phyloP scores from a whole-genome alignment of 2,329 filamentous ascomycete species.

The Exserohilum rostratum region DNA sequence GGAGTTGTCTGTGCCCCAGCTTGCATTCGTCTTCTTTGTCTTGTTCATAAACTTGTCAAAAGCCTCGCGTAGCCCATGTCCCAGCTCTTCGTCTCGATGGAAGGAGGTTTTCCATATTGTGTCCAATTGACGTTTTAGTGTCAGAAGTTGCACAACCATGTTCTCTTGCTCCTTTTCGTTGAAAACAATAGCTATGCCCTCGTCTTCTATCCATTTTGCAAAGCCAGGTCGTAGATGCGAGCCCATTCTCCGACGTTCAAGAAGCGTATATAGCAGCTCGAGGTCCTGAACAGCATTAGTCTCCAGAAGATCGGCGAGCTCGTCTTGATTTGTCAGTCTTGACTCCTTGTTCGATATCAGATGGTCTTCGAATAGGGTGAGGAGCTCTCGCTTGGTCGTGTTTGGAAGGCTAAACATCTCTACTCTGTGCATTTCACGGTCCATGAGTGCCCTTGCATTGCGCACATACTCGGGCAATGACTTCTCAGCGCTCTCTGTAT shows the following conservation, averaged over 20 bases:
- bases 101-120: constrained; percentile 79
- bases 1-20: constrained; percentile 81
- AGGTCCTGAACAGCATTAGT: constrained; percentile 72
- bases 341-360: constrained; percentile 71
- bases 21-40: constrained; percentile 70
- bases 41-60: constrained; percentile 95
- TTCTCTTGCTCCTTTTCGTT: constrained; percentile 78
- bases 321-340: constrained; percentile 63
- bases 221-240: constrained; percentile 74
- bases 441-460: constrained; percentile 71
- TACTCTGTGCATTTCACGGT: constrained; percentile 75
- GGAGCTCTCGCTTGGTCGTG: constrained; percentile 78
- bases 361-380: constrained; percentile 73
- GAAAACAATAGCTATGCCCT: constrained; percentile 78
- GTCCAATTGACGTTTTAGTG: constrained; percentile 80
- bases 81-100: constrained; percentile 74
- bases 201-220: constrained; percentile 75
- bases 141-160: constrained; percentile 84
- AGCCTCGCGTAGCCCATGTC: constrained; percentile 78
- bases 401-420: constrained; percentile 82
- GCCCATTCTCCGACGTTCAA: constrained; percentile 74
- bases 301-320: constrained; percentile 75
- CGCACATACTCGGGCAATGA: constrained; percentile 77
- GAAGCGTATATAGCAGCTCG: constrained; percentile 76
- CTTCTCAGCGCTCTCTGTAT: constrained; percentile 64